phyloP scores from a whole-genome alignment of 768 basidiomycete genomes.

The Boletus vinaceobasis region DNA sequence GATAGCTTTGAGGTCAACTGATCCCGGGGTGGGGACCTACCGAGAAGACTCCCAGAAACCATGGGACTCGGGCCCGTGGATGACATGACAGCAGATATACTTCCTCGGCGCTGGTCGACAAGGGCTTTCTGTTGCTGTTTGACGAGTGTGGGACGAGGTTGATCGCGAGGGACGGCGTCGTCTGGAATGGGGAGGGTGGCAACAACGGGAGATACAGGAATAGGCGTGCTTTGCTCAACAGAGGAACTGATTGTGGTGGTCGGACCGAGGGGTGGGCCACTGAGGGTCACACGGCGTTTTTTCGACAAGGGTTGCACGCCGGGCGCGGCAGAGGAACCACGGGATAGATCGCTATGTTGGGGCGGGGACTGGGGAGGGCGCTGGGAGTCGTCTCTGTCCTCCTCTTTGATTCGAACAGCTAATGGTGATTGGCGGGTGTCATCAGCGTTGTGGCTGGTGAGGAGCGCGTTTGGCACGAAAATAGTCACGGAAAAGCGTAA shows the following conservation, averaged over 20 bases:
- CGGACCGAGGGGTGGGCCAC: conserved; percentile 39
- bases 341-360: conserved; percentile 5
- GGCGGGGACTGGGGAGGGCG: conserved; percentile 39
- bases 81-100: conserved; percentile 41
- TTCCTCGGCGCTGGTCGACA: conserved; percentile 67
- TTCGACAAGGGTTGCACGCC: conserved; percentile 44
- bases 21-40: conserved; percentile 21
- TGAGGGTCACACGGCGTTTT: conserved; percentile 70
- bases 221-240: conserved; percentile 43
- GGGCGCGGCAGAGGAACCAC: conserved; percentile 36
- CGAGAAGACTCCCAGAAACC: conserved; percentile 24
- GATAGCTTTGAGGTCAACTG: conserved; percentile 30
- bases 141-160: conserved; percentile 49
- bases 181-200: conserved; percentile 59
- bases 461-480: conserved; percentile 14
- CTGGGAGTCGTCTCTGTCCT: conserved; percentile 48
- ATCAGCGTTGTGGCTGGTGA: conserved; percentile 18
- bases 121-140: conserved; percentile 73
- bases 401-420: conserved; percentile 57
- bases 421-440: conserved; percentile 44
- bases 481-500: neutral
- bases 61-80: conserved; percentile 28
- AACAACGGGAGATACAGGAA: conserved; percentile 65
- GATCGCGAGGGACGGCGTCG: conserved; percentile 45
- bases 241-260: conserved; percentile 33